phyloP scores from a whole-genome alignment of 2,329 filamentous ascomycete species.

The Fusarium mexicanum region DNA sequence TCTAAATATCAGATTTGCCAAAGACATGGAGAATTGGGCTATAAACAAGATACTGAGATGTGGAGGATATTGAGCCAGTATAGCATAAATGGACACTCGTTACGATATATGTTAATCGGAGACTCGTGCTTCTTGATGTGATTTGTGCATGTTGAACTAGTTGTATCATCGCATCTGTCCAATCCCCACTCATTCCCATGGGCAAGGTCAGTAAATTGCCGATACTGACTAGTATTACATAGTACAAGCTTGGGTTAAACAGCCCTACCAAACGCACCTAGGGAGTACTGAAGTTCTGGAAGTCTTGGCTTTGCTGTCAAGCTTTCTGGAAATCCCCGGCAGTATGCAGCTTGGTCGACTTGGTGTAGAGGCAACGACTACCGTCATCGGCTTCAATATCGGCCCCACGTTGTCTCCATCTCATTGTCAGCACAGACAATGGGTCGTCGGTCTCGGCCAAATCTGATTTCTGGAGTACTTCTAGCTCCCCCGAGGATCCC shows the following conservation, averaged over 20 bases:
- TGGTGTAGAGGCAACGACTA: background rate
- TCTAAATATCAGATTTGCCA: background rate
- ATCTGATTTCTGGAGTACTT: constrained; percentile 1
- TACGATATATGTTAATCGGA: accelerated
- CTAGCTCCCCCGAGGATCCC: constrained; percentile 12
- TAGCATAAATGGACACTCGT: background rate
- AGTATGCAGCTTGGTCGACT: background rate
- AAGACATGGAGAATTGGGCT: accelerated
- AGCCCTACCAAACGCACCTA: accelerated
- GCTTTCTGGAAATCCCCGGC: background rate
- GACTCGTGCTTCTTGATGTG: accelerated
- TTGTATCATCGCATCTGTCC: accelerated
- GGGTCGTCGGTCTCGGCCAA: background rate
- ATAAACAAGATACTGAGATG: accelerated
- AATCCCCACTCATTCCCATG: accelerated
- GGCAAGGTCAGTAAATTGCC: background rate
- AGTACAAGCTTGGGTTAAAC: background rate
- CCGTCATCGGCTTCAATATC: background rate
- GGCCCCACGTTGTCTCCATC: background rate
- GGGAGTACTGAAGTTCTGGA: background rate
- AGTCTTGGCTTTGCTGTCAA: background rate
- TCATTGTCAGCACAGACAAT: background rate
- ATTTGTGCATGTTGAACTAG: background rate
- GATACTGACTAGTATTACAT: background rate
- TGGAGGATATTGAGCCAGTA: background rate